A percentile compares a stretch with the other conserved stretches of the same genome.
Conservation (phyloP, 768 basidiomycete species). For the Sarcodon aspratus region DNA sequence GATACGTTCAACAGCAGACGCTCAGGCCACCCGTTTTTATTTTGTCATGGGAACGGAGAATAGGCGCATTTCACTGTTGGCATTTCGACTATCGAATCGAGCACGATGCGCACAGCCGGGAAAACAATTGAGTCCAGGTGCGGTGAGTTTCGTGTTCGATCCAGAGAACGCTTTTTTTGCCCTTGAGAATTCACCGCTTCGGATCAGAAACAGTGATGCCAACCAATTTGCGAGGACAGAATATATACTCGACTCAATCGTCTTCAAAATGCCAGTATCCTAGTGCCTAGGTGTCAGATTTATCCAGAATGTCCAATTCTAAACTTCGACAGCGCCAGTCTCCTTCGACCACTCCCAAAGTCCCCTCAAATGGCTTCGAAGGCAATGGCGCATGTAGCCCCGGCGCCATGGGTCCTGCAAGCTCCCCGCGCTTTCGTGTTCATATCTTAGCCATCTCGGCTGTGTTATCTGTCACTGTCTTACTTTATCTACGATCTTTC, state of each 20-base stretch:
- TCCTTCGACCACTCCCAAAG: not conserved
- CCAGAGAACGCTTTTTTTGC: no score
- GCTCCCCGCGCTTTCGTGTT: not conserved
- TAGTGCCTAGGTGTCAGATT: not conserved
- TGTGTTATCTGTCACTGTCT: not conserved
- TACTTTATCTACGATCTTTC: not conserved
- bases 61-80: no score
- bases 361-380: not conserved
- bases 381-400: not conserved
- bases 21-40: no score
- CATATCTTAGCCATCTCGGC: not conserved
- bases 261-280: no score
- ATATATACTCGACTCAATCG: not conserved
- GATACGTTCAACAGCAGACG: no score
- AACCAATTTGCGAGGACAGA: not conserved
- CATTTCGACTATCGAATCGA: no score
- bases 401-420: not conserved
- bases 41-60: no score
- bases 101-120: no score
- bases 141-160: no score
- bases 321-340: not conserved
- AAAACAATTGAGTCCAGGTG: no score
- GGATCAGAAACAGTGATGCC: not conserved
- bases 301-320: not conserved
- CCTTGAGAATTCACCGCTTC: not conserved